phyloP scores from a whole-genome alignment of 2,329 filamentous ascomycete genomes.

The Cladosporium sp. region DNA sequence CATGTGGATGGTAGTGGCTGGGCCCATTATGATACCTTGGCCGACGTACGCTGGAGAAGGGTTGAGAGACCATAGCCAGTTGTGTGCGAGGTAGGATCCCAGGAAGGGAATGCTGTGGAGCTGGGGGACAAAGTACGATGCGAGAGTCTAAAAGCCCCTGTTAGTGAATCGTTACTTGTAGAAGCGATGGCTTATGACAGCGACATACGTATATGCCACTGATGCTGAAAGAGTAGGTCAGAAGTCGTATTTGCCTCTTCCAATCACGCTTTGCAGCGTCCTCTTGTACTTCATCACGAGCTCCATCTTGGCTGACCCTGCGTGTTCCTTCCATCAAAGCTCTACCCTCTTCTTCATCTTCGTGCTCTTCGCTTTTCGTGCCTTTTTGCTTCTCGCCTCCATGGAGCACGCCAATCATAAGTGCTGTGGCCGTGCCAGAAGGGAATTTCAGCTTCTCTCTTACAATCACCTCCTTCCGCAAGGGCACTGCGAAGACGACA shows the following conservation, averaged over 20 bases:
- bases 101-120: conserved; percentile 85
- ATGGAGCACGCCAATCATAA: conserved; percentile 88
- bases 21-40: conserved; percentile 98
- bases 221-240: conserved; percentile 56
- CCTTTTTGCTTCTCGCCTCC: conserved; percentile 44
- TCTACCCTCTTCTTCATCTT: conserved; percentile 29
- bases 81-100: conserved; percentile 65
- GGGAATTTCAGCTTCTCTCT: conserved; percentile 90
- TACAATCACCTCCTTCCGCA: conserved; percentile 88
- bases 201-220: conserved; percentile 51
- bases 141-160: conserved; percentile 59
- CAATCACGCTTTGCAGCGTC: conserved; percentile 45
- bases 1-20: conserved; percentile 94
- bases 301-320: neutral
- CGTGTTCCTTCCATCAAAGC: conserved; percentile 28
- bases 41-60: conserved; percentile 96
- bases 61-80: conserved; percentile 94
- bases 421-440: conserved; percentile 88
- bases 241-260: conserved; percentile 57
- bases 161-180: neutral
- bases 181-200: neutral
- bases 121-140: conserved; percentile 84
- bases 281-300: neutral
- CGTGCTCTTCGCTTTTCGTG: conserved; percentile 22
- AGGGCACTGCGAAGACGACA: conserved; percentile 89